Conservation (phyloP, 352 stramenopile genomes). For the Pythium coloratum region DNA sequence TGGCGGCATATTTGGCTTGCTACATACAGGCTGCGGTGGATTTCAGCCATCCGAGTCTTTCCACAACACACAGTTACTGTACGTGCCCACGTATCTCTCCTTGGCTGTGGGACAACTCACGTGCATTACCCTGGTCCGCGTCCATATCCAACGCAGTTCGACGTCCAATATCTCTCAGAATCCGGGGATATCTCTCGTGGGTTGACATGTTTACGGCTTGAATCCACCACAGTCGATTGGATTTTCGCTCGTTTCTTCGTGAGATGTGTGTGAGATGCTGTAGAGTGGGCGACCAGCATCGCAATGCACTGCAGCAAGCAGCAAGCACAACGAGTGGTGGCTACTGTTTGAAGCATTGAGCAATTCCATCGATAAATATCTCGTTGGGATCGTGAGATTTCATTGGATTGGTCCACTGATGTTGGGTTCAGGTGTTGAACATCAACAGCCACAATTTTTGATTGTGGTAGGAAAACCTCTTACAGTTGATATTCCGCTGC, state of each 20-base stretch:
- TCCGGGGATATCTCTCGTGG: neutral
- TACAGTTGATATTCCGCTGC: neutral
- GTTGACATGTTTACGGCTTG: neutral
- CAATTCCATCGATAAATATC: neutral
- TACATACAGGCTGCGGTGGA: neutral
- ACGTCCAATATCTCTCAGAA: neutral
- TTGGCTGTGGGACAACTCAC: neutral
- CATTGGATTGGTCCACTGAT: neutral
- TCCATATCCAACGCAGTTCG: neutral
- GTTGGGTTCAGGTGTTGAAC: conserved; percentile 4
- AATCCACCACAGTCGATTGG: neutral
- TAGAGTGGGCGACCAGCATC: too few relatives aligned
- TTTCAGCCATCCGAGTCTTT: neutral
- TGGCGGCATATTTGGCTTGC: too few relatives aligned
- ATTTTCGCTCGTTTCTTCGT: neutral
- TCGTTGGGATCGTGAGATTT: neutral
- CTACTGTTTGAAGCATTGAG: neutral
- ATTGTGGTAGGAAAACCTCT: neutral
- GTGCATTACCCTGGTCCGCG: neutral
- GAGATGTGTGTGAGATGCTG: too few relatives aligned
- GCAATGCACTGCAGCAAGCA: neutral
- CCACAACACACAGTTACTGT: neutral
- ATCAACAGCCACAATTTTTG: conserved; percentile 8
- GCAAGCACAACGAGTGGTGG: neutral
- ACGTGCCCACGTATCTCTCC: too few relatives aligned